Evolutionary conservation across 805 yeast species (phyloP).

Genomic region (Saccharomyces jurei): DNA sequence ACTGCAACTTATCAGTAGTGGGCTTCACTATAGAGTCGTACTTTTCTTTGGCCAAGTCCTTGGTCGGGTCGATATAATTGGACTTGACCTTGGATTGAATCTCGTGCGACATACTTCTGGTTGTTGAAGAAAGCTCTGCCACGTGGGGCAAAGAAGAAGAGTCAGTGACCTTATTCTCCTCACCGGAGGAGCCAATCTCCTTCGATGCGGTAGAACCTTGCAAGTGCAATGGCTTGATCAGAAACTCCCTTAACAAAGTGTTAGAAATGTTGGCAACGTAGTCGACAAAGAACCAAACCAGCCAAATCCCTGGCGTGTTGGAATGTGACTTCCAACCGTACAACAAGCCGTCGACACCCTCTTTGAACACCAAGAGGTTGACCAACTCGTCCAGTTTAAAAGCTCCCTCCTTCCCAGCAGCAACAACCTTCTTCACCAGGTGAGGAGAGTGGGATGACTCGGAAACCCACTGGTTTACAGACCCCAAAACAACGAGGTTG

Average conservation of each 20-base stretch:
- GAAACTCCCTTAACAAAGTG: constrained; percentile 20
- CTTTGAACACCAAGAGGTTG: constrained; percentile 23
- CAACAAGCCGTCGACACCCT: constrained; percentile 24
- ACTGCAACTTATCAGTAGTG: constrained; percentile 17
- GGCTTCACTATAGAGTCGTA: constrained; percentile 19
- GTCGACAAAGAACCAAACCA: constrained; percentile 23
- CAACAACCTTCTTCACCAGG: not conserved
- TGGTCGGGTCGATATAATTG: constrained; percentile 20
- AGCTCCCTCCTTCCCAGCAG: not conserved
- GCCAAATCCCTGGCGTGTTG: constrained; percentile 24
- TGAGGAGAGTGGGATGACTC: not conserved
- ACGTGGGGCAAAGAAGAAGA: constrained; percentile 19
- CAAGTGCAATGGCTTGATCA: constrained; percentile 25
- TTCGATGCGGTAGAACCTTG: constrained; percentile 1
- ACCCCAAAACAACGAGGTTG: not conserved
- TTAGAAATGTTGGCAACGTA: constrained; percentile 28
- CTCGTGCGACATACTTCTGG: constrained; percentile 21
- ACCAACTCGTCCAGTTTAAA: constrained; percentile 17
- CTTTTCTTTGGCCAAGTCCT: constrained; percentile 17
- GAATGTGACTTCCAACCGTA: constrained; percentile 12
- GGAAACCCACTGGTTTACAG: not conserved
- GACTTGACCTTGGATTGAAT: constrained; percentile 18
- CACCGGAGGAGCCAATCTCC: constrained; percentile 4
- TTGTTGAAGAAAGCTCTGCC: constrained; percentile 23
- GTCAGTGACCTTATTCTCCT: not conserved